Conservation (phyloP, 176 grass and related monocot species). For the Eleusine indica region DNA sequence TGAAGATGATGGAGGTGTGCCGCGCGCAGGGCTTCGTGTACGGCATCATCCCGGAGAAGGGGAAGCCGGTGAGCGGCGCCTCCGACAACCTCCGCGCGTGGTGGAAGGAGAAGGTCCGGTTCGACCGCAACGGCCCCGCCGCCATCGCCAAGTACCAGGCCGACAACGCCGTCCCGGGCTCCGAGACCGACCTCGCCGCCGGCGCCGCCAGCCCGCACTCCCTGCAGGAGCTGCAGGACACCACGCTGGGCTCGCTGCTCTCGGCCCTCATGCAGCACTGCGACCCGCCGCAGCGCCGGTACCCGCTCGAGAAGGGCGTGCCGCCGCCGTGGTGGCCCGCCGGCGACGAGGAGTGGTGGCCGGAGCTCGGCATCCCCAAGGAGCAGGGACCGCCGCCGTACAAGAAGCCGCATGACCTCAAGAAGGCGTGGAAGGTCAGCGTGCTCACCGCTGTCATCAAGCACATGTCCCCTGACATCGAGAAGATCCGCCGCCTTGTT, state of each 20-base stretch:
- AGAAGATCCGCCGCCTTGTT: constrained; percentile 90
- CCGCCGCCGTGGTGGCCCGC: constrained; percentile 94
- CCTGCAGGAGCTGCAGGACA: constrained; percentile 95
- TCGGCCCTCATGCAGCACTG: constrained; percentile 99
- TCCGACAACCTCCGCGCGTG: constrained; percentile 92
- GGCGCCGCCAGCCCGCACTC: constrained; percentile 63
- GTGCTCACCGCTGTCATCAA: constrained; percentile 98
- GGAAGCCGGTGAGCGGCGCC: constrained; percentile 94
- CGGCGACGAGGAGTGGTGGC: constrained; percentile 81
- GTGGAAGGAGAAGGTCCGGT: constrained; percentile 99
- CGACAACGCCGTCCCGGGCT: constrained; percentile 67
- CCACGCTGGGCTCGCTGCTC: constrained; percentile 85
- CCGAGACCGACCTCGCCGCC: constrained; percentile 51
- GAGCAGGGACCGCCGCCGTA: constrained; percentile 85
- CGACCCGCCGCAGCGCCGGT: constrained; percentile 88
- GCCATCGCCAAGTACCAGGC: constrained; percentile 91
- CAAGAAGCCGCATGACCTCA: constrained; percentile 99
- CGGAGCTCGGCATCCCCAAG: constrained; percentile 68
- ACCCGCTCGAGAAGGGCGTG: constrained; percentile 88
- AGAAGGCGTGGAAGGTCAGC: constrained; percentile 98
- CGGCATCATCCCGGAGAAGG: constrained; percentile 98
- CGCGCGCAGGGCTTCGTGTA: constrained; percentile 95
- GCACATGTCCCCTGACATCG: constrained; percentile 97
- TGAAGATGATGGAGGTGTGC: constrained; percentile 99
- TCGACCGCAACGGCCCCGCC: constrained; percentile 90